These are phyloP conservation scores for Cotoneaster glaucophyllus DNA, from an alignment of 306 rosid genomes.

Conservation along the genomic window DNA sequence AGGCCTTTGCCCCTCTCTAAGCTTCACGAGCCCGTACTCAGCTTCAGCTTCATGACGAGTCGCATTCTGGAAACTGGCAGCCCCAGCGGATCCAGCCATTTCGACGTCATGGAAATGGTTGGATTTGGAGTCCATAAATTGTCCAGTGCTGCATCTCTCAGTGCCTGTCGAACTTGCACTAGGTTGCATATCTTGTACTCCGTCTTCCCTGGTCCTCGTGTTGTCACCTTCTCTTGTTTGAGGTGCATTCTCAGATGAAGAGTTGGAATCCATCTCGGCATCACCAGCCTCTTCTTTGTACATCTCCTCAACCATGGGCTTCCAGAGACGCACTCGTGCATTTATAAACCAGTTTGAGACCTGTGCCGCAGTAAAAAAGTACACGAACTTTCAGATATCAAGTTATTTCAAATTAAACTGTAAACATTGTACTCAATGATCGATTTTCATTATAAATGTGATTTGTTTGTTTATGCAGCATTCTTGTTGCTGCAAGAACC, in stretches of 20 bases:
- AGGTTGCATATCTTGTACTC: conserved; percentile 52
- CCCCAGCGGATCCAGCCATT: conserved; percentile 29
- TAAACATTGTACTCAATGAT: not conserved
- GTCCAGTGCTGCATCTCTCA: conserved; percentile 42
- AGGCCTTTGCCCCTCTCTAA: conserved; percentile 38
- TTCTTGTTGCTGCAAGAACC: not conserved
- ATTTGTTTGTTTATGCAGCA: not conserved
- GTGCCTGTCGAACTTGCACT: conserved; percentile 37
- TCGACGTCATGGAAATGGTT: conserved; percentile 37
- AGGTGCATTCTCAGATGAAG: conserved; percentile 55
- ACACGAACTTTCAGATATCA: not conserved
- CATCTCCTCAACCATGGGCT: conserved; percentile 90
- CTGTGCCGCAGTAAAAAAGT: conserved; percentile 18
- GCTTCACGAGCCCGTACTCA: conserved; percentile 33
- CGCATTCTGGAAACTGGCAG: conserved; percentile 26
- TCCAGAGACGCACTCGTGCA: conserved; percentile 86
- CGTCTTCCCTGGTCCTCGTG: conserved; percentile 33
- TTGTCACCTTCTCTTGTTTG: conserved; percentile 46
- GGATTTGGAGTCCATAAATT: conserved; percentile 40
- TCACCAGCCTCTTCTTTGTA: conserved; percentile 70
- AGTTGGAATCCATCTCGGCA: conserved; percentile 55
- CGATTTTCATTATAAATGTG: not conserved
- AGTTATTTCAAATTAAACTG: not conserved
- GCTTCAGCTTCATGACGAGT: conserved; percentile 28
- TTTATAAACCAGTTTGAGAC: conserved; percentile 91